Evolutionary conservation across 768 basidiomycete species (phyloP).

Genomic region (Boletus eberwhitei): DNA sequence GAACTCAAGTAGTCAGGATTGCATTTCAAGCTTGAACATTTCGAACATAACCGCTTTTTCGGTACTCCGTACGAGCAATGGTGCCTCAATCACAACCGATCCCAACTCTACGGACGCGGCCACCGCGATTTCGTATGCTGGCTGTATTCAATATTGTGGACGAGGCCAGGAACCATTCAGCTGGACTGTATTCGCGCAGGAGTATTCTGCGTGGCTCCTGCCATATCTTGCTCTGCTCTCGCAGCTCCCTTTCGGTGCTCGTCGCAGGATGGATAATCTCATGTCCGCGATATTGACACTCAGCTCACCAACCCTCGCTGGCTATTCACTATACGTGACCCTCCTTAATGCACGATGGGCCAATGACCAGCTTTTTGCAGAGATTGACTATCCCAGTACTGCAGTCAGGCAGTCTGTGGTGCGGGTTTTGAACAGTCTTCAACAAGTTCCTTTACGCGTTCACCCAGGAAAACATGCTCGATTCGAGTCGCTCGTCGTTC

Average conservation of each 20-base stretch:
- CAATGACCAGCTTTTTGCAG: constrained; percentile 30
- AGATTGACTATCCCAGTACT: constrained; percentile 24
- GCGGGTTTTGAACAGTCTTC: constrained; percentile 36
- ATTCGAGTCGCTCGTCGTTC: constrained; percentile 41
- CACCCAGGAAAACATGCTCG: constrained; percentile 23
- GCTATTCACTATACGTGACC: constrained; percentile 43
- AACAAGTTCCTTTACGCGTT: constrained; percentile 40
- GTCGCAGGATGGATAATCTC: constrained; percentile 39
- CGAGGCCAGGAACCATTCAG: constrained; percentile 9
- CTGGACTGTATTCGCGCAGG: constrained; percentile 29
- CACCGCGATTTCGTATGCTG: constrained; percentile 8
- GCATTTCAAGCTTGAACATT: neutral
- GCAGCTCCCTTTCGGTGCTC: constrained; percentile 47
- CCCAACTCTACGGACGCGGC: neutral
- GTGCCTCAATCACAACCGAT: neutral
- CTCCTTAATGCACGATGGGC: constrained; percentile 45
- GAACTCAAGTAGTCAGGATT: neutral
- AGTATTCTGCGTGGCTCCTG: constrained; percentile 44
- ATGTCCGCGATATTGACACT: constrained; percentile 41
- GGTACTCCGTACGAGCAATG: constrained; percentile 11
- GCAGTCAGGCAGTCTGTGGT: constrained; percentile 22
- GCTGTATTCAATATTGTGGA: constrained; percentile 14
- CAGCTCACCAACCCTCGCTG: constrained; percentile 44
- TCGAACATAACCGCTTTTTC: constrained; percentile 10
- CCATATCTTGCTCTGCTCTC: constrained; percentile 49